Percentiles rank a stretch among this genome's conserved stretches.
phyloP scores from a whole-genome alignment of 352 stramenopile species.

The Phytophthora boehmeriae region DNA sequence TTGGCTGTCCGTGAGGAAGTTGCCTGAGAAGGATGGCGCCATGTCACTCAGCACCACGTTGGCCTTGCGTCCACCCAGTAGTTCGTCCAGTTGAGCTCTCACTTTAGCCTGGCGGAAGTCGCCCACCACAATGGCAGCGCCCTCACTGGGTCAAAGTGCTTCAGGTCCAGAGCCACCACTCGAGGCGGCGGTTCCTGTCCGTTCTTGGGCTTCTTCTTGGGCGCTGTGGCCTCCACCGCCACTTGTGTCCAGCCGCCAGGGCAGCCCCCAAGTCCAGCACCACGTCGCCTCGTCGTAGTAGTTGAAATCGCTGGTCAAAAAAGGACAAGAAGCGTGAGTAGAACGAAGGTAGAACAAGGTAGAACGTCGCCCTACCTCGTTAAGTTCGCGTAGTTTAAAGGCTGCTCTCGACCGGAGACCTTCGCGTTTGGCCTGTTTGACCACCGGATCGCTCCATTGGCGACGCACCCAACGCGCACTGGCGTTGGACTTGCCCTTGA shows the following conservation, averaged over 20 bases:
- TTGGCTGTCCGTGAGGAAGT: conserved; percentile 77
- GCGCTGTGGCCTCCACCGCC: conserved; percentile 59
- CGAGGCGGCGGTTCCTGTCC: conserved; percentile 15
- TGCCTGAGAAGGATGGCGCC: conserved; percentile 84
- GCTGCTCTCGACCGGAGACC: conserved; percentile 80
- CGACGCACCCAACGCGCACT: conserved; percentile 86
- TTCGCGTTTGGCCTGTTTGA: conserved; percentile 87
- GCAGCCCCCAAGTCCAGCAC: conserved; percentile 87
- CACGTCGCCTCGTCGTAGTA: conserved; percentile 67
- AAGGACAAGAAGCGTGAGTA: background rate
- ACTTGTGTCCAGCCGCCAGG: conserved; percentile 86
- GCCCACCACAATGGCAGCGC: conserved; percentile 71
- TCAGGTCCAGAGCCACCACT: conserved; percentile 81
- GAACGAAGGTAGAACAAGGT: background rate
- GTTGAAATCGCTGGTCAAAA: conserved; percentile 32
- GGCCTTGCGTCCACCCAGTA: conserved; percentile 50
- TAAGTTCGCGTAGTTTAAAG: conserved; percentile 86
- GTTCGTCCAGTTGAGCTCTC: conserved; percentile 55
- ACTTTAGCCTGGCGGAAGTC: conserved; percentile 78
- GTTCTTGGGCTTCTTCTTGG: conserved; percentile 22
- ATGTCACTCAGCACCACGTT: conserved; percentile 91
- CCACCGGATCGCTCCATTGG: conserved; percentile 84
- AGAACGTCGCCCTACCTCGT: conserved; percentile 39
- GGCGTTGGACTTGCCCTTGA: conserved; percentile 84
- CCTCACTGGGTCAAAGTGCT: conserved; percentile 74